phyloP scores from a whole-genome alignment of 2,329 filamentous ascomycete species.

The Neospermospora avenae region DNA sequence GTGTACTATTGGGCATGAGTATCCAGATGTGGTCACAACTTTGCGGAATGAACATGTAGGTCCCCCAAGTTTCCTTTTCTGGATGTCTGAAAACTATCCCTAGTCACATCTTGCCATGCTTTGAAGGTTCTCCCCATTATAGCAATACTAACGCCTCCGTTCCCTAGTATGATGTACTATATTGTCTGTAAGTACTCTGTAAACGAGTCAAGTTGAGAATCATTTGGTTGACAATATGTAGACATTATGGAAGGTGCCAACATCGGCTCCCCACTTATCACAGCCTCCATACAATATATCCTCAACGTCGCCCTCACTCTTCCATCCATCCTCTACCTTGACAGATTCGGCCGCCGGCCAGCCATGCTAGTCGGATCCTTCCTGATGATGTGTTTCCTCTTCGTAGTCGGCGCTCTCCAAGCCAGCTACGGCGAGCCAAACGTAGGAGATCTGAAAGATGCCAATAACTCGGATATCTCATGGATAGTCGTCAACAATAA shows the following conservation, averaged over 20 bases:
- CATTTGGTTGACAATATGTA: slow-evolving; percentile 10
- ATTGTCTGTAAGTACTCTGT: slow-evolving; percentile 50
- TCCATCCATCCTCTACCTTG: slow-evolving; percentile 71
- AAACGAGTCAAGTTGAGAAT: not conserved
- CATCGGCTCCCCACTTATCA: slow-evolving; percentile 56
- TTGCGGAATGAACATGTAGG: slow-evolving; percentile 72
- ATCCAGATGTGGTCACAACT: slow-evolving; percentile 75
- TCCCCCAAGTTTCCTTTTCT: no score
- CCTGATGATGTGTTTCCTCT: slow-evolving; percentile 61
- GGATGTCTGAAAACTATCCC: no score
- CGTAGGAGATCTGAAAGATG: slow-evolving; percentile 37
- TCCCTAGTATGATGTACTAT: slow-evolving; percentile 73
- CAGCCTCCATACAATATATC: slow-evolving; percentile 69
- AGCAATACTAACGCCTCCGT: no score
- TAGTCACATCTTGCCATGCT: no score
- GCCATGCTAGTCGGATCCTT: slow-evolving; percentile 62
- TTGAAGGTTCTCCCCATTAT: no score
- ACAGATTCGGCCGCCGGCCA: slow-evolving; percentile 69
- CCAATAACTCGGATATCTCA: slow-evolving; percentile 47
- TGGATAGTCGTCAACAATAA: slow-evolving; percentile 54
- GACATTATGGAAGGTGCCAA: slow-evolving; percentile 66
- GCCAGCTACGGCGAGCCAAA: slow-evolving; percentile 55
- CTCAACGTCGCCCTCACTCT: slow-evolving; percentile 79
- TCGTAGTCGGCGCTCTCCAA: slow-evolving; percentile 60
- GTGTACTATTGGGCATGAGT: slow-evolving; percentile 67